Percentiles rank a stretch among this genome's conserved stretches.
Evolutionary conservation across 164 flowering plant genomes (phyloP).

Genomic region (Magnolia changhungtana): DNA sequence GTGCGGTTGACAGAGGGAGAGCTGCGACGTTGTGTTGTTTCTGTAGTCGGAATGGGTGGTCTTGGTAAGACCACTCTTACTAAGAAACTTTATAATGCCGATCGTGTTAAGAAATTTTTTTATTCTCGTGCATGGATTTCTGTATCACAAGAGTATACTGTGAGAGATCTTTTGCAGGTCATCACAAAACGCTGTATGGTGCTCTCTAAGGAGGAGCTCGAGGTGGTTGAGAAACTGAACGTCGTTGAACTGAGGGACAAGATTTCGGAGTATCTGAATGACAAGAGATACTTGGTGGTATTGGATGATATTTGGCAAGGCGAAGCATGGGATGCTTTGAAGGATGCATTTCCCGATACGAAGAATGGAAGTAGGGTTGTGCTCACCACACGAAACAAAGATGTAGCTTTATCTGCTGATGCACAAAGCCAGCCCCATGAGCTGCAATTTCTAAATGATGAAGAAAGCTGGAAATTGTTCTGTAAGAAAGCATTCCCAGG

Average conservation of each 20-base stretch:
- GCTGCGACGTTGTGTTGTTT: conserved; percentile 11
- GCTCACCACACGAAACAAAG: background rate
- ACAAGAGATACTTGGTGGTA: background rate
- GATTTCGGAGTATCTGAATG: background rate
- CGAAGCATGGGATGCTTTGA: background rate
- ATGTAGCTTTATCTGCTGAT: background rate
- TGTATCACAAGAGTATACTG: background rate
- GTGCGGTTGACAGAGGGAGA: background rate
- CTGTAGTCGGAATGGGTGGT: conserved; percentile 19
- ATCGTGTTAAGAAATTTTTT: conserved; percentile 16
- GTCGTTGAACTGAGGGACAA: background rate
- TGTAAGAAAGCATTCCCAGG: background rate
- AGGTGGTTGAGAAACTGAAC: background rate
- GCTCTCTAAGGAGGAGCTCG: background rate
- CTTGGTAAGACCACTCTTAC: conserved; percentile 27
- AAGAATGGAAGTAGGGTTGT: background rate
- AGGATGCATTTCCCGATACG: background rate
- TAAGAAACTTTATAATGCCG: conserved; percentile 17
- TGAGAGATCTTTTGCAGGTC: background rate
- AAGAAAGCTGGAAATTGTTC: conserved; percentile 1
- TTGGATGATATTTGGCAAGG: background rate
- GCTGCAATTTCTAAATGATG: background rate
- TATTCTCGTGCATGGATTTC: conserved; percentile 16
- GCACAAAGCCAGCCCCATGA: background rate
- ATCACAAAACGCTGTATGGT: background rate